phyloP scores from a whole-genome alignment of 306 rosid species.

The Heteromeles arbutifolia region DNA sequence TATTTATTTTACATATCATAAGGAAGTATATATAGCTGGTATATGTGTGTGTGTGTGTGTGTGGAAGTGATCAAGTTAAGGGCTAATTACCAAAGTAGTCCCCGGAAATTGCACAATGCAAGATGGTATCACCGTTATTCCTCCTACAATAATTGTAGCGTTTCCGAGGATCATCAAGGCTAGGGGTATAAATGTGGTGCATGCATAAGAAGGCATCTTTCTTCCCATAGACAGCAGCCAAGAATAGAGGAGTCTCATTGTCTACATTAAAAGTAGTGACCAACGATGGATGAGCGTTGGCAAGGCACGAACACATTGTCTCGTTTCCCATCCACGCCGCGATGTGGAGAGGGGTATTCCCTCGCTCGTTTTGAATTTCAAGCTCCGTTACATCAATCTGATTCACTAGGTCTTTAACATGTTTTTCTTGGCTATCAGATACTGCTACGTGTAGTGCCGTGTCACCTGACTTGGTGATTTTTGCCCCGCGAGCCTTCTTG shows the following conservation, averaged over 20 bases:
- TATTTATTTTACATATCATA: too few species aligned
- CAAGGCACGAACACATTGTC: constrained; percentile 19
- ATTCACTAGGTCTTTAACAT: constrained; percentile 5
- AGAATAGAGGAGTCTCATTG: constrained; percentile 55
- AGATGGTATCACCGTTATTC: constrained; percentile 35
- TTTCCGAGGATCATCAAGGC: fast-evolving
- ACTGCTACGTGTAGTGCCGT: constrained; percentile 53
- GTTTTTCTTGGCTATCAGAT: constrained; percentile 1
- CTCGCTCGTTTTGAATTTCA: background rate
- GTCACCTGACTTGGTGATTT: constrained; percentile 23
- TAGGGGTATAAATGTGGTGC: background rate
- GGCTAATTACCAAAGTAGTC: constrained; percentile 12
- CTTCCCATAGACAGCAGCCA: constrained; percentile 43
- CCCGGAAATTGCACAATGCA: constrained; percentile 41
- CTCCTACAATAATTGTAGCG: constrained; percentile 22
- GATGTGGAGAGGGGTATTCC: constrained; percentile 45
- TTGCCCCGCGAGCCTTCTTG: background rate
- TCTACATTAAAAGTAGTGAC: constrained; percentile 27
- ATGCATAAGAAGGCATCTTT: constrained; percentile 36
- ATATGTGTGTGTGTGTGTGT: too few species aligned
- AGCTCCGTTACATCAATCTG: background rate
- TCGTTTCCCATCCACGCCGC: constrained; percentile 46
- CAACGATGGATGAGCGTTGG: background rate
- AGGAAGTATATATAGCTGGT: too few species aligned
- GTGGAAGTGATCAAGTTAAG: background rate